These are phyloP conservation scores for Seiridium cupressi DNA, from an alignment of 2,329 filamentous ascomycete genomes.

Conservation along the genomic window DNA sequence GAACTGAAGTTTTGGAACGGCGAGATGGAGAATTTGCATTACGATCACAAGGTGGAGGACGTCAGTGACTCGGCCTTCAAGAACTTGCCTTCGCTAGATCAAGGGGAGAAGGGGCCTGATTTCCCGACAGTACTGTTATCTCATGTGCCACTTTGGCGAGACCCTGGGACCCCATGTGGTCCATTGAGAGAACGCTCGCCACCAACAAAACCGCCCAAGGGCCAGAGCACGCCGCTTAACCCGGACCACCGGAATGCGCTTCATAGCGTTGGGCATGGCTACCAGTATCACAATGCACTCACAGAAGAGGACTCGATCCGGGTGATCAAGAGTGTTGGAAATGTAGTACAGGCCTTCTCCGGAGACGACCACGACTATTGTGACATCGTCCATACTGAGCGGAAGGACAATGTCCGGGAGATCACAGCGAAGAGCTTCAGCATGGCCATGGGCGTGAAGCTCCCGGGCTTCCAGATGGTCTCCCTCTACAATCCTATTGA, in stretches of 20 bases:
- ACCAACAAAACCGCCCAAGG: slow-evolving; percentile 60
- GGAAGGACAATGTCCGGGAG: slow-evolving; percentile 66
- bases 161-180: slow-evolving; percentile 81
- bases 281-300: slow-evolving; percentile 96
- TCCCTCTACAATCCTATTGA: slow-evolving; percentile 93
- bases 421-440: slow-evolving; percentile 95
- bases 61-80: slow-evolving; percentile 45
- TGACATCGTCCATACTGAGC: slow-evolving; percentile 75
- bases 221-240: slow-evolving; percentile 49
- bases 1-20: slow-evolving; percentile 67
- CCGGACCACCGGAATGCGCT: slow-evolving; percentile 78
- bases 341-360: slow-evolving; percentile 83
- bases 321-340: slow-evolving; percentile 74
- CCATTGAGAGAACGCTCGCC: slow-evolving; percentile 82
- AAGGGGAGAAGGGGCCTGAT: slow-evolving; percentile 48
- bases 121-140: slow-evolving; percentile 87
- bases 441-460: slow-evolving; percentile 93
- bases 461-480: slow-evolving; percentile 82
- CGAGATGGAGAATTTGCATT: slow-evolving; percentile 51
- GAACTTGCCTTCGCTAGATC: slow-evolving; percentile 37
- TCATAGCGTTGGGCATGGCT: slow-evolving; percentile 68
- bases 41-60: slow-evolving; percentile 60
- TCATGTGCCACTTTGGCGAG: slow-evolving; percentile 86
- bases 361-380: slow-evolving; percentile 99
- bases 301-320: slow-evolving; percentile 72